phyloP scores from a whole-genome alignment of 2,329 filamentous ascomycete genomes.

The Lecanoromycetidae sp. region DNA sequence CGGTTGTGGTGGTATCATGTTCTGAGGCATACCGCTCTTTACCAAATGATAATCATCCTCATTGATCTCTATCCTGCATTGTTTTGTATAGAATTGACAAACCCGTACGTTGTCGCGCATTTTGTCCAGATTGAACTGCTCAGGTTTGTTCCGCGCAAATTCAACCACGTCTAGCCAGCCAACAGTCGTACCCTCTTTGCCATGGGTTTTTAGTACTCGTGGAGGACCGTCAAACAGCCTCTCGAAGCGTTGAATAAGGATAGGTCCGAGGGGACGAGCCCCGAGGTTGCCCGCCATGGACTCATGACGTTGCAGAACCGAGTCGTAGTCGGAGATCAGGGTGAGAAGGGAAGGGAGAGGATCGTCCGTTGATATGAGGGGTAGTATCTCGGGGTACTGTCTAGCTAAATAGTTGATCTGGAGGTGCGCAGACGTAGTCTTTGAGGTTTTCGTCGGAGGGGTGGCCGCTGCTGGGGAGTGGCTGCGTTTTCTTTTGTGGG shows the following conservation, averaged over 20 bases:
- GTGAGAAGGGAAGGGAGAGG: conserved; percentile 61
- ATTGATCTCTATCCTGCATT: conserved; percentile 68
- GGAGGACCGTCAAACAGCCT: conserved; percentile 74
- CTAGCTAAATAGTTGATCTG: conserved; percentile 58
- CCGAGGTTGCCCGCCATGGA: conserved; percentile 76
- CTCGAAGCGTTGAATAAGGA: conserved; percentile 75
- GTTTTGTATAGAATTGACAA: conserved; percentile 73
- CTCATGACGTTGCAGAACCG: conserved; percentile 71
- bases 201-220: conserved; percentile 49
- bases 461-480: conserved; percentile 27
- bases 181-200: conserved; percentile 49
- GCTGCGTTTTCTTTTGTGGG: conserved; percentile 26
- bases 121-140: conserved; percentile 62
- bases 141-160: conserved; percentile 67
- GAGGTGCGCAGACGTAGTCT: conserved; percentile 45
- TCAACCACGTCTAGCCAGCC: conserved; percentile 79
- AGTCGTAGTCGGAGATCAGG: conserved; percentile 70
- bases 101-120: conserved; percentile 56
- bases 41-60: conserved; percentile 83
- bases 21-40: conserved; percentile 67
- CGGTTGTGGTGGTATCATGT: conserved; percentile 67
- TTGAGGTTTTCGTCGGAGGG: conserved; percentile 38
- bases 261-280: conserved; percentile 68
- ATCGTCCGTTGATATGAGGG: conserved; percentile 48
- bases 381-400: conserved; percentile 49